Base-by-base conservation (phyloP, 441 rosid species). In the Heliophila coronopifolia region DNA sequence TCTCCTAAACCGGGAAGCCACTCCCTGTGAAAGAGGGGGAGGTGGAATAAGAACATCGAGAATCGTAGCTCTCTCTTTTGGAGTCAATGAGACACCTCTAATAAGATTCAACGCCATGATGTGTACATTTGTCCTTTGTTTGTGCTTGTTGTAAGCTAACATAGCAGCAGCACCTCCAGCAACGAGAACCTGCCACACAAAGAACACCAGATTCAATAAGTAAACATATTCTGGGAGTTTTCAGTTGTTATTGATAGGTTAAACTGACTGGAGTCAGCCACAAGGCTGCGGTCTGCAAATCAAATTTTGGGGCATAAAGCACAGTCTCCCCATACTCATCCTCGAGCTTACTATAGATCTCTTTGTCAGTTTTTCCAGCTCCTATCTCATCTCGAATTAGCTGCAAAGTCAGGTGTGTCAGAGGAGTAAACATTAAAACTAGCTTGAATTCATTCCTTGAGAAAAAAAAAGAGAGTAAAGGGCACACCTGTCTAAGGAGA, bases 321-420 rank as follows among this genome's bases (percentile, higher is more conserved):
- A 92, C 94, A 0, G 97, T 88, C 79, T 88, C 98, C 26, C 98
- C 95, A 37, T 8, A 92, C 11, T 92, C 97, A 47, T 85, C 83
- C 76, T 83, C 95, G 8, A 92, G 89, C 77, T 92, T 92, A 62
- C 69, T 81, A 68, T 44, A 92, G 22, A 88, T 77, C 54, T 92
- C 96, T 73, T 80, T 92, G 83, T 92, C 97, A 18, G 75, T 57
- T 71, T 83, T 88, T 47, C 99, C 92, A 43, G 84, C 37, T 15
- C 39, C 79, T 54, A 92, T 83, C 70, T 88, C 99, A 59, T 92
- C 82, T 1, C 95, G 92, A 24, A 85, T 88, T 47, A 92, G 73
- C 97, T 88, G 80, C 66, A 43, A 65, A 28, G n/a, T 55, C 58
- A 41, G 3, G 11, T 22, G 42, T 13, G 14, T 63, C 7, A 57